These are phyloP conservation scores for Acer saccharum DNA, from an alignment of 345 rosid species.

Conservation along the genomic window DNA sequence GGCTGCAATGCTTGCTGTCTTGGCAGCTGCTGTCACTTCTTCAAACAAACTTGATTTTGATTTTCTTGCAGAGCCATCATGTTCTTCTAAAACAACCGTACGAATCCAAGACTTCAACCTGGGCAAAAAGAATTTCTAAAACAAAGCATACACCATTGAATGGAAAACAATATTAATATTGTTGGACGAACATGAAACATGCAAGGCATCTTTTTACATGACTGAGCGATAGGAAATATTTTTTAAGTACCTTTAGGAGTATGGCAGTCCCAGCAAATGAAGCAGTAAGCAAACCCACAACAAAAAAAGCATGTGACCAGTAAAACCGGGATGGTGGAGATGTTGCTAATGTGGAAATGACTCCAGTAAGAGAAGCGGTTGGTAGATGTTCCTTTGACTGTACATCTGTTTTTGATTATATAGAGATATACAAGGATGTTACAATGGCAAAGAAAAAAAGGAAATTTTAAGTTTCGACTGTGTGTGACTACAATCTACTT, in stretches of 20 bases:
- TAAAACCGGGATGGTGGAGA: constrained; percentile 17
- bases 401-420: constrained; percentile 12
- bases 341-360: constrained; percentile 6
- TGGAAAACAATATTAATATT: background rate
- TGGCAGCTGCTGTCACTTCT: constrained; percentile 25
- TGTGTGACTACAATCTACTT: background rate
- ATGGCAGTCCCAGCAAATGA: constrained; percentile 25
- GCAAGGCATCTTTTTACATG: background rate
- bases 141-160: constrained; percentile 19
- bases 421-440: background rate
- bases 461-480: background rate
- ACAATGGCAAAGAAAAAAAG: background rate
- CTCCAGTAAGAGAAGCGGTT: background rate
- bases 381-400: constrained; percentile 5
- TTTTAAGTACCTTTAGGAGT: constrained; percentile 26
- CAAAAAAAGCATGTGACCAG: constrained; percentile 23
- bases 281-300: constrained; percentile 21
- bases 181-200: background rate
- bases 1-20: constrained; percentile 23
- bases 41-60: constrained; percentile 19
- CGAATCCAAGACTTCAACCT: constrained; percentile 33
- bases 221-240: background rate
- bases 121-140: constrained; percentile 24
- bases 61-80: constrained; percentile 7
- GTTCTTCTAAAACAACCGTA: constrained; percentile 28